Base-by-base conservation (phyloP, 2,329 filamentous ascomycete species). In the Diaporthe destruens region DNA sequence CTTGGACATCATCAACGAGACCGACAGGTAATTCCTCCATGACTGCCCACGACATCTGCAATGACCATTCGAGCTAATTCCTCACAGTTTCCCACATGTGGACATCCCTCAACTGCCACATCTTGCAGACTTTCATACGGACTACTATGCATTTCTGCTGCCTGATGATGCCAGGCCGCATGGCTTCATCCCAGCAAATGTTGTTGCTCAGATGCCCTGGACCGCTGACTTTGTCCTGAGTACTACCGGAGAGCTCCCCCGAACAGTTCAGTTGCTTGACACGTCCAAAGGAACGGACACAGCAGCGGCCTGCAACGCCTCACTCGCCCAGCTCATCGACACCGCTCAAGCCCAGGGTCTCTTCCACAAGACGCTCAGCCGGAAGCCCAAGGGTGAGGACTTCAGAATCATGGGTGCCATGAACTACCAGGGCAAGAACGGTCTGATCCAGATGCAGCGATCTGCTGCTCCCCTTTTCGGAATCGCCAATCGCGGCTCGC, bases 391-490 rank as follows among this genome's bases (percentile, higher is more conserved):
- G 42, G 79, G 81, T 74, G 83, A 84, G 71, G 78, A 78, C 54
- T 83, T 82, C 74, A 75, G 77, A 32, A 72, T 82, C 69, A 75
- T 80, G 36, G 80, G 78, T 9, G 76, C 80, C 25, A 11, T 67
- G 12, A 61, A 61, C 56, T 72, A 74, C n/a, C 54, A 65, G 32
- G 70, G 44, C 56, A 69, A 69, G 49, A 67, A 74, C 63, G 75
- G 76, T 57, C 74, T 76, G 18, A 61, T 75, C 11, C 72, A 61
- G 36, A 70, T 77, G 34, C 73, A 75, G 77, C 84, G 90, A n/a
- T 83, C 84, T 42, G 89, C 87, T 1, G 85, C 82, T 61, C 83
- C 86, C 6, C 82, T 93, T 1, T 91, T 93, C 71, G 91, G 91
- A 1, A 85, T 92, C 49, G 85, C 89, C 29, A 88, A 86, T 16